Percentiles rank a stretch among this genome's conserved stretches.
These are phyloP conservation scores for Eurotiales sp. DNA, from an alignment of 2,329 filamentous ascomycete genomes.

Conservation along the genomic window DNA sequence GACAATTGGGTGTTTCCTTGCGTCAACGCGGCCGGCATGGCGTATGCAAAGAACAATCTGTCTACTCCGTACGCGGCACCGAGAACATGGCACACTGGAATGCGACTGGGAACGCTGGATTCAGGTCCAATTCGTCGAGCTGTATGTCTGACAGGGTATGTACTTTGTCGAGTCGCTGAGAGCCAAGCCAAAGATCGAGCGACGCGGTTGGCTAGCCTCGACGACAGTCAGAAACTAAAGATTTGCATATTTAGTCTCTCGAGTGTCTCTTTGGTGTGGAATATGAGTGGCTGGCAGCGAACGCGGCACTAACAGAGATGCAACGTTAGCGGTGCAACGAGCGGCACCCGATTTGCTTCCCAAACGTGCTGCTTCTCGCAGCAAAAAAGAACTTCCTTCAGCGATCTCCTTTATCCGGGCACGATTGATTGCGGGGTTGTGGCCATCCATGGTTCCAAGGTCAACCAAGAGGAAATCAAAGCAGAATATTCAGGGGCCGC, in stretches of 20 bases:
- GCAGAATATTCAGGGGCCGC: too few relatives aligned
- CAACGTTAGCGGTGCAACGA: neutral
- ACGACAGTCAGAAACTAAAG: neutral
- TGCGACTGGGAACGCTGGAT: too few relatives aligned
- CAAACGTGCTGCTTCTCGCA: neutral
- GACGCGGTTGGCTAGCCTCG: neutral
- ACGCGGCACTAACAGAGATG: conserved; percentile 1
- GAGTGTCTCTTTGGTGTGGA: conserved; percentile 1
- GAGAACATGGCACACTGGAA: too few relatives aligned
- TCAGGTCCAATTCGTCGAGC: too few relatives aligned
- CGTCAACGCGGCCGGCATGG: neutral
- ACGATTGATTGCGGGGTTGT: too few relatives aligned
- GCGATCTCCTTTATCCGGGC: too few relatives aligned
- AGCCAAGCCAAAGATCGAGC: neutral
- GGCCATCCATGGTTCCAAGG: too few relatives aligned
- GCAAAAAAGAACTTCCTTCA: too few relatives aligned
- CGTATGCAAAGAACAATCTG: too few relatives aligned
- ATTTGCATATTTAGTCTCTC: conserved; percentile 3
- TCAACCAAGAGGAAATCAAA: neutral
- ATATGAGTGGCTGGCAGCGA: conserved; percentile 7
- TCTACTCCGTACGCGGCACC: too few relatives aligned
- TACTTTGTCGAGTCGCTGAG: too few relatives aligned
- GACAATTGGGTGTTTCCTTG: neutral
- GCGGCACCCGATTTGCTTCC: neutral
- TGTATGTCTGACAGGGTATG: too few relatives aligned